Percentiles rank a stretch among this genome's conserved stretches.
phyloP scores from a whole-genome alignment of 1,284 basidiomycete genomes.

The Rhodotorula sp. region DNA sequence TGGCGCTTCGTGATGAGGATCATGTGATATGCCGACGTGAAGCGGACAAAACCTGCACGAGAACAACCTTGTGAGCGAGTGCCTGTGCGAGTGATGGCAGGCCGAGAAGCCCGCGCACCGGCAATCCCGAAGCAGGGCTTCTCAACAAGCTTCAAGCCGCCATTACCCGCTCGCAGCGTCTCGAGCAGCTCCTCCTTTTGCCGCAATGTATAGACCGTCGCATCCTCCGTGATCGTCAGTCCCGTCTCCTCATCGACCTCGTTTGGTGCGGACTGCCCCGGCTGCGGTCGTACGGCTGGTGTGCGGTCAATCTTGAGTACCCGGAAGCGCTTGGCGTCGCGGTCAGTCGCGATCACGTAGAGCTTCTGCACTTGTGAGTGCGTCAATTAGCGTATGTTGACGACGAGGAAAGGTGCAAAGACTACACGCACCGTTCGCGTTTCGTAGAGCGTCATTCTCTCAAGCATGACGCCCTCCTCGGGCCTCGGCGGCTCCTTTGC shows the following conservation, averaged over 20 bases:
- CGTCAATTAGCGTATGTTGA: neutral
- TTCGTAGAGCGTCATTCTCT: slow-evolving; percentile 90
- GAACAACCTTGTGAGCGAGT: slow-evolving; percentile 41
- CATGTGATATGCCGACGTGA: slow-evolving; percentile 90
- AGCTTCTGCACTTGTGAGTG: slow-evolving; percentile 60
- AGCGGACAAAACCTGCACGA: slow-evolving; percentile 80
- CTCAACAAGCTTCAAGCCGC: slow-evolving; percentile 80
- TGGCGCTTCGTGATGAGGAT: slow-evolving; percentile 83
- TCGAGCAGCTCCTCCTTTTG: slow-evolving; percentile 88
- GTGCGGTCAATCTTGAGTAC: slow-evolving; percentile 85
- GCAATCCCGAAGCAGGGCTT: slow-evolving; percentile 53
- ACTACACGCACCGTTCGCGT: slow-evolving; percentile 60
- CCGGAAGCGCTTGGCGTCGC: slow-evolving; percentile 77
- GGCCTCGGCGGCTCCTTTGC: neutral
- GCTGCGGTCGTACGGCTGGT: slow-evolving; percentile 1
- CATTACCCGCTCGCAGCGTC: slow-evolving; percentile 94
- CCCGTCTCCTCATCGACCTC: slow-evolving; percentile 10
- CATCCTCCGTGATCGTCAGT: slow-evolving; percentile 76
- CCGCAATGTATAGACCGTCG: slow-evolving; percentile 78
- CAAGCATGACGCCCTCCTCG: slow-evolving; percentile 54
- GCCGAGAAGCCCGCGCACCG: slow-evolving; percentile 7
- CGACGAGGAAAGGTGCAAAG: neutral
- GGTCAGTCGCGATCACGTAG: slow-evolving; percentile 80
- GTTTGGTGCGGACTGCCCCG: neutral
- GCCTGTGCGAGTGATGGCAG: slow-evolving; percentile 6